phyloP scores from a whole-genome alignment of 805 yeast genomes.

The Saccharomyces kudriavzevii region DNA sequence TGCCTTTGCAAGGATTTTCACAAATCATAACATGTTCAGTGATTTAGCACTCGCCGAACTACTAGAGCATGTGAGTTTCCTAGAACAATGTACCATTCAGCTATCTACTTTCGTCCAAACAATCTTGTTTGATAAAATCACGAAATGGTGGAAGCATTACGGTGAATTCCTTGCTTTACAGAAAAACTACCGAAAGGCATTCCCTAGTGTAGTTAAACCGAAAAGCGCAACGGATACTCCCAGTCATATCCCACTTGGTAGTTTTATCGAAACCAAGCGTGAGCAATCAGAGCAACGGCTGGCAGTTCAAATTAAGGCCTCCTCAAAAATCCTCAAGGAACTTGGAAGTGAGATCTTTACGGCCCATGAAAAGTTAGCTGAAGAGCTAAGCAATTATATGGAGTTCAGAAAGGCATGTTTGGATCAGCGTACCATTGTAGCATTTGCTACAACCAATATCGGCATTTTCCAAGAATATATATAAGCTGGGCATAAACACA shows the following conservation, averaged over 20 bases:
- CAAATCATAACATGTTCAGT: not conserved
- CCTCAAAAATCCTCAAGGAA: constrained; percentile 35
- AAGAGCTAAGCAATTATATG: constrained; percentile 52
- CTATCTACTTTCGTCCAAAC: constrained; percentile 28
- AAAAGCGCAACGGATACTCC: constrained; percentile 7
- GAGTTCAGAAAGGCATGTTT: constrained; percentile 41
- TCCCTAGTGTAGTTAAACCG: constrained; percentile 15
- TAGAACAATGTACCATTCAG: constrained; percentile 13
- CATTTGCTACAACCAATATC: constrained; percentile 9
- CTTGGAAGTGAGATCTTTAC: constrained; percentile 41
- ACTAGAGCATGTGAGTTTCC: constrained; percentile 6
- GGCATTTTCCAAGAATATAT: constrained; percentile 7
- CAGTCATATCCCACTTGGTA: constrained; percentile 19
- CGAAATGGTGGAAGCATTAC: constrained; percentile 39
- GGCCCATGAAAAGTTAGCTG: constrained; percentile 56
- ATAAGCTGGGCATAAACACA: not conserved
- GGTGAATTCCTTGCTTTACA: constrained; percentile 35
- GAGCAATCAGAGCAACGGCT: constrained; percentile 40
- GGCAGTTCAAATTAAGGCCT: constrained; percentile 33
- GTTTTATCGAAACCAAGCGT: constrained; percentile 46
- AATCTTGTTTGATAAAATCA: constrained; percentile 31
- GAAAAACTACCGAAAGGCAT: constrained; percentile 26
- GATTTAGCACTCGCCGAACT: not conserved
- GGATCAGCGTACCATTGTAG: constrained; percentile 5
- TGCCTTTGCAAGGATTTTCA: not conserved